Conservation (phyloP, 176 grass and related monocot genomes). For the Ampelocalamus luodianensis region DNA sequence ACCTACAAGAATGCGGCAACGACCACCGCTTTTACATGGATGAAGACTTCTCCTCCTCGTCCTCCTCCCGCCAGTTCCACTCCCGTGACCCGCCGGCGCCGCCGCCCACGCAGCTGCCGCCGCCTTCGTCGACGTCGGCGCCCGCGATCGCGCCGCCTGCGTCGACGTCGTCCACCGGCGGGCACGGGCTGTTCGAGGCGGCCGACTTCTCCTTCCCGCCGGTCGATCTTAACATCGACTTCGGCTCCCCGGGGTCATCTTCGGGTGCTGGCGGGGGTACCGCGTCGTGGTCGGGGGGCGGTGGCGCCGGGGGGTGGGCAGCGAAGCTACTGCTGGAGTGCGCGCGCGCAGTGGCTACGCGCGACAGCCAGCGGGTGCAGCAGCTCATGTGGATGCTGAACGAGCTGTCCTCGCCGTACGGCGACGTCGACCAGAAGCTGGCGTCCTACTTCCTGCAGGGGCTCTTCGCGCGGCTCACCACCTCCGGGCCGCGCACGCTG, state of each 20-base stretch:
- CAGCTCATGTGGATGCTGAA: conserved; percentile 99
- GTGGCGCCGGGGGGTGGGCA: conserved; percentile 56
- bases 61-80: conserved; percentile 59
- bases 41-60: conserved; percentile 98
- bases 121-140: conserved; percentile 56
- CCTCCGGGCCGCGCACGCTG: conserved; percentile 72
- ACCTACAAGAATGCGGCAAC: conserved; percentile 92
- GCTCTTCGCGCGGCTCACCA: conserved; percentile 79
- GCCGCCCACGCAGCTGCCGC: conserved; percentile 39
- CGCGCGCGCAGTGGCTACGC: conserved; percentile 65
- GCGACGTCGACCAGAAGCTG: conserved; percentile 93
- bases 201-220: conserved; percentile 79
- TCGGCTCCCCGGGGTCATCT: conserved; percentile 80
- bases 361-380: conserved; percentile 88
- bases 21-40: conserved; percentile 76
- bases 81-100: conserved; percentile 11
- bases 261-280: conserved; percentile 32
- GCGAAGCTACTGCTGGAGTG: conserved; percentile 79
- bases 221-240: conserved; percentile 85
- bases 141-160: conserved; percentile 49
- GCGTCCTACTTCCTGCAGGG: conserved; percentile 90
- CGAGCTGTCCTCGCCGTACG: conserved; percentile 91
- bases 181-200: conserved; percentile 71
- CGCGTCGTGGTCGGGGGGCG: conserved; percentile 35
- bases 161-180: conserved; percentile 65